A percentile compares a stretch with the other conserved stretches of the same genome.
These are phyloP conservation scores for Penicillium sp. DNA, from an alignment of 2,329 filamentous ascomycete genomes.

Conservation along the genomic window DNA sequence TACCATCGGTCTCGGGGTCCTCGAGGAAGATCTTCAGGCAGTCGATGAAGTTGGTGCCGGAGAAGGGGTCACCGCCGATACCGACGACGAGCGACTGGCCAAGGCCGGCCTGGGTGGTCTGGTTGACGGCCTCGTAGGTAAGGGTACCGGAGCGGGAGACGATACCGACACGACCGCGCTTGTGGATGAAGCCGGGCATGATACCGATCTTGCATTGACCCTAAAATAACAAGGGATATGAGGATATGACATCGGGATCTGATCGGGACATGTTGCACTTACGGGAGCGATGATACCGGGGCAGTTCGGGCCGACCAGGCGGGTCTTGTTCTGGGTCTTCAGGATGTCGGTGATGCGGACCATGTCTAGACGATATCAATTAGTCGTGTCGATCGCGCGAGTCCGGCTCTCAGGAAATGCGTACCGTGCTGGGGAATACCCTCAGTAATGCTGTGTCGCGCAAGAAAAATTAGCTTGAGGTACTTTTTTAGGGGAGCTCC, in stretches of 20 bases:
- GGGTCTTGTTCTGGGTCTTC: conserved; percentile 96
- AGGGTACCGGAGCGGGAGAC: conserved; percentile 97
- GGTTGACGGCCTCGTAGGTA: conserved; percentile 99
- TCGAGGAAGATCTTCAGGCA: conserved; percentile 96
- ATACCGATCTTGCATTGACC: conserved; percentile 99
- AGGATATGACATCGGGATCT: conserved; percentile 11
- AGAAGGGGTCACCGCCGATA: conserved; percentile 98
- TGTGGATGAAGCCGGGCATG: conserved; percentile 99
- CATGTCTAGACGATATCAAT: conserved; percentile 71
- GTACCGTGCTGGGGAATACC: conserved; percentile 95
- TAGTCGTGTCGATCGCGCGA: conserved; percentile 12
- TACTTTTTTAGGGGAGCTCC: conserved; percentile 10
- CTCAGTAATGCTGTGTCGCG: conserved; percentile 74
- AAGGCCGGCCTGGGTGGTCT: conserved; percentile 95
- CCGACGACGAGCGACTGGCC: conserved; percentile 98
- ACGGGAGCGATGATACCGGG: conserved; percentile 89
- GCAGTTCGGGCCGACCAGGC: conserved; percentile 96
- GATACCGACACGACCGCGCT: conserved; percentile 97
- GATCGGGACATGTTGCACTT: conserved; percentile 33
- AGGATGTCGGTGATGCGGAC: conserved; percentile 97
- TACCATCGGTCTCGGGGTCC: conserved; percentile 95
- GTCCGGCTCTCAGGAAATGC: conserved; percentile 32
- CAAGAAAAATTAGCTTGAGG: conserved; percentile 15
- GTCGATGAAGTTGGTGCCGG: conserved; percentile 99
- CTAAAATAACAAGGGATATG: conserved; percentile 43